These are phyloP conservation scores for Colletotrichum tanaceti DNA, from an alignment of 2,329 filamentous ascomycete species.

Conservation along the genomic window DNA sequence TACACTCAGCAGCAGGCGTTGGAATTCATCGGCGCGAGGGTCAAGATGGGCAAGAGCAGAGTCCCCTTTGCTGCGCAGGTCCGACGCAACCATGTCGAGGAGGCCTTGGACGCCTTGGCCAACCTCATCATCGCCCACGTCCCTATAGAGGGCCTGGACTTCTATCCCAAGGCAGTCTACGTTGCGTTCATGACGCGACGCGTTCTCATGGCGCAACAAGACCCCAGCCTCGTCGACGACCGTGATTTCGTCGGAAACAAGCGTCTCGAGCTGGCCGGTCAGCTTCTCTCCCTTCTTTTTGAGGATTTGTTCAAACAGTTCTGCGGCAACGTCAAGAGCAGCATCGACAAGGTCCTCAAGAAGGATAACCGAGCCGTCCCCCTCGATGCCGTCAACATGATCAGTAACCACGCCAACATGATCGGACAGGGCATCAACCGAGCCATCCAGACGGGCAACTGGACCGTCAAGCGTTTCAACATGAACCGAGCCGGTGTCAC, in stretches of 20 bases:
- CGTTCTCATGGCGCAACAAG: constrained; percentile 92
- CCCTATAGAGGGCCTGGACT: constrained; percentile 89
- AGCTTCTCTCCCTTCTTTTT: constrained; percentile 91
- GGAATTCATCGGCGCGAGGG: constrained; percentile 87
- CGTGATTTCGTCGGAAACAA: constrained; percentile 99
- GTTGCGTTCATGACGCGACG: constrained; percentile 97
- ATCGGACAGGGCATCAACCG: constrained; percentile 95
- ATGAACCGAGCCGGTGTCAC: constrained; percentile 98
- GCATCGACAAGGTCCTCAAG: constrained; percentile 94
- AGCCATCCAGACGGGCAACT: constrained; percentile 97
- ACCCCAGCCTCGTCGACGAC: constrained; percentile 91
- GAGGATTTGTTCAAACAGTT: constrained; percentile 99
- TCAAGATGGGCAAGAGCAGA: constrained; percentile 82
- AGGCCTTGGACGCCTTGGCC: constrained; percentile 91
- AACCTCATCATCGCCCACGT: constrained; percentile 96
- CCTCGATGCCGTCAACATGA: constrained; percentile 87
- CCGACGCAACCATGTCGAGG: constrained; percentile 85
- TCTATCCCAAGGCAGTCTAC: constrained; percentile 96
- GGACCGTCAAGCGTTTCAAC: constrained; percentile 97
- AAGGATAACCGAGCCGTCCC: constrained; percentile 90
- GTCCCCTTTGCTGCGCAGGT: constrained; percentile 60
- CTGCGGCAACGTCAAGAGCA: constrained; percentile 87
- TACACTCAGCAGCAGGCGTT: constrained; percentile 95
- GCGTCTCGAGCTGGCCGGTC: constrained; percentile 91
- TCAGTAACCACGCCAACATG: constrained; percentile 84